A percentile compares a stretch with the other conserved stretches of the same genome.
phyloP scores from a whole-genome alignment of 805 yeast genomes.

The Lachancea meyersii region DNA sequence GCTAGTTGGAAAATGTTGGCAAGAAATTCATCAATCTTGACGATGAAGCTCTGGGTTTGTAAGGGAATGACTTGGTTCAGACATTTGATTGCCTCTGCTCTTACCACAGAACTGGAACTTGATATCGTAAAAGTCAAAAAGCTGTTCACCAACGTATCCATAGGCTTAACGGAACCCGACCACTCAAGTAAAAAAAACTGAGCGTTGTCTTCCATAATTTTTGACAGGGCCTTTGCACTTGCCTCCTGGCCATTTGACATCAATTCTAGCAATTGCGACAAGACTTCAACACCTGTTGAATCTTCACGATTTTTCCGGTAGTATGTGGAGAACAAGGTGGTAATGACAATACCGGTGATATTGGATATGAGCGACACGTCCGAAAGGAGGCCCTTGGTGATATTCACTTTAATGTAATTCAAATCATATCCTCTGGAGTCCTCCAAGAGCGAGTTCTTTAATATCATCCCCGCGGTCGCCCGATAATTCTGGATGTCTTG shows the following conservation, averaged over 20 bases:
- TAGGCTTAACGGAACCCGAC: slow-evolving; percentile 48
- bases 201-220: slow-evolving; percentile 86
- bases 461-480: slow-evolving; percentile 81
- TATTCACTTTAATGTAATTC: slow-evolving; percentile 40
- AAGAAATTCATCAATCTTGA: slow-evolving; percentile 61
- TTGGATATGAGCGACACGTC: slow-evolving; percentile 54
- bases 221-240: slow-evolving; percentile 63
- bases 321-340: slow-evolving; percentile 61
- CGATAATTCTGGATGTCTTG: slow-evolving; percentile 36
- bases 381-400: slow-evolving; percentile 36
- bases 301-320: slow-evolving; percentile 34
- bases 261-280: slow-evolving; percentile 63
- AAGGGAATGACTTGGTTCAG: slow-evolving; percentile 69
- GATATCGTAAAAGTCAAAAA: slow-evolving; percentile 50
- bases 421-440: slow-evolving; percentile 30
- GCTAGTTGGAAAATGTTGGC: slow-evolving; percentile 65
- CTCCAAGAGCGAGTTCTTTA: slow-evolving; percentile 66
- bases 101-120: slow-evolving; percentile 38
- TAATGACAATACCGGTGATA: slow-evolving; percentile 85
- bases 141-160: slow-evolving; percentile 59
- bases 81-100: slow-evolving; percentile 62
- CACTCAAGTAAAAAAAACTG: slow-evolving; percentile 57
- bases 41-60: slow-evolving; percentile 58
- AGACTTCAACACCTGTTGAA: slow-evolving; percentile 51
- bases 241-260: slow-evolving; percentile 42